A percentile compares a stretch with the other conserved stretches of the same genome.
Conservation (phyloP, 306 rosid genomes). For the Leucaena leucocephala region DNA sequence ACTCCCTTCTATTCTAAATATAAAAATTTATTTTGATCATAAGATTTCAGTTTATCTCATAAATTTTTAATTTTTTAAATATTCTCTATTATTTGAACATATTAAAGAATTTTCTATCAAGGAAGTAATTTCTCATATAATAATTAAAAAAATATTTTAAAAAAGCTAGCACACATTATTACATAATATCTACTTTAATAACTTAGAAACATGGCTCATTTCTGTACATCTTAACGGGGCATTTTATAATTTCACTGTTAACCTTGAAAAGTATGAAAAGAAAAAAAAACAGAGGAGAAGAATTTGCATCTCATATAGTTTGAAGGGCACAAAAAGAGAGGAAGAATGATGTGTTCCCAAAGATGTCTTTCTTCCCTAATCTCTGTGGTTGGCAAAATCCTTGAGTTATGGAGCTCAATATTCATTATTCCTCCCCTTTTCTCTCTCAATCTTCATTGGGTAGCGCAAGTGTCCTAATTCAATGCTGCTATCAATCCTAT, state of each 20-base stretch:
- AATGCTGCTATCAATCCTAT: background rate
- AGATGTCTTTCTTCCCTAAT: background rate
- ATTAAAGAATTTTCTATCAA: too few species aligned
- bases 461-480: conserved; percentile 12
- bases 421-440: background rate
- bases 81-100: too few species aligned
- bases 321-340: conserved; percentile 2
- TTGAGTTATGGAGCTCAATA: background rate
- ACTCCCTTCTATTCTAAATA: too few species aligned
- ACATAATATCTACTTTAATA: too few species aligned
- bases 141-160: too few species aligned
- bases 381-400: background rate
- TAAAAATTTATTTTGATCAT: too few species aligned
- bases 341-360: background rate
- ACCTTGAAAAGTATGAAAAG: background rate
- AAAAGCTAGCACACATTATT: too few species aligned
- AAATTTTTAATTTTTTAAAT: too few species aligned
- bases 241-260: background rate
- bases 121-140: too few species aligned
- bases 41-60: too few species aligned
- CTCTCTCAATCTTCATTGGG: background rate
- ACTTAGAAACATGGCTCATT: background rate
- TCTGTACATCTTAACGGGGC: background rate
- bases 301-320: background rate
- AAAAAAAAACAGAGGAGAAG: background rate